Conservation (phyloP, 257 asterid species). For the Primulina huaijiensis region DNA sequence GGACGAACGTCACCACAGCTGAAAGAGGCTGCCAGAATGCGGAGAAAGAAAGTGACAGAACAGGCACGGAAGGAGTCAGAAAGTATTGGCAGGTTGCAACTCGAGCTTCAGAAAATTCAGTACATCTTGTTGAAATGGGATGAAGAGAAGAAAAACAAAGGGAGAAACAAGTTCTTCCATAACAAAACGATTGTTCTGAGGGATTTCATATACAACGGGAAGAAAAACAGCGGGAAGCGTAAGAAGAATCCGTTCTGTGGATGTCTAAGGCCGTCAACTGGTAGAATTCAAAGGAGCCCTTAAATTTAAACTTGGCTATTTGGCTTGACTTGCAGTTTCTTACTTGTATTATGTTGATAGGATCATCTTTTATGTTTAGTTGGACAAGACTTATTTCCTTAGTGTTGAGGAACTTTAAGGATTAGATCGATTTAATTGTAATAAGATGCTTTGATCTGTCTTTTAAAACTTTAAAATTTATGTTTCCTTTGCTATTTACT, state of each 20-base stretch:
- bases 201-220: constrained; percentile 66
- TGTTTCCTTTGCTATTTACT: neutral
- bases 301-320: constrained; percentile 22
- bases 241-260: constrained; percentile 67
- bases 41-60: constrained; percentile 53
- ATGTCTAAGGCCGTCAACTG: constrained; percentile 58
- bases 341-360: constrained; percentile 13
- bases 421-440: neutral
- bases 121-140: constrained; percentile 53
- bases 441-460: neutral
- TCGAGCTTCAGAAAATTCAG: constrained; percentile 74
- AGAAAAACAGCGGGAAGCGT: constrained; percentile 49
- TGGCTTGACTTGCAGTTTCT: constrained; percentile 15
- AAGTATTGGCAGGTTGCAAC: constrained; percentile 51
- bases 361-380: neutral
- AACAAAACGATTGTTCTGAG: constrained; percentile 55
- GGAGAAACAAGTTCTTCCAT: constrained; percentile 48
- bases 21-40: constrained; percentile 41
- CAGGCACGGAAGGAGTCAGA: constrained; percentile 79
- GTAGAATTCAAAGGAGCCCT: constrained; percentile 34
- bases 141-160: constrained; percentile 63
- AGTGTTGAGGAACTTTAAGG: neutral
- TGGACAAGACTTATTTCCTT: neutral
- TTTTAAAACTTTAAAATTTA: neutral
- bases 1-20: constrained; percentile 44